Conservation (phyloP, 169 alveolate species). For the Cryptosporidium canis region DNA sequence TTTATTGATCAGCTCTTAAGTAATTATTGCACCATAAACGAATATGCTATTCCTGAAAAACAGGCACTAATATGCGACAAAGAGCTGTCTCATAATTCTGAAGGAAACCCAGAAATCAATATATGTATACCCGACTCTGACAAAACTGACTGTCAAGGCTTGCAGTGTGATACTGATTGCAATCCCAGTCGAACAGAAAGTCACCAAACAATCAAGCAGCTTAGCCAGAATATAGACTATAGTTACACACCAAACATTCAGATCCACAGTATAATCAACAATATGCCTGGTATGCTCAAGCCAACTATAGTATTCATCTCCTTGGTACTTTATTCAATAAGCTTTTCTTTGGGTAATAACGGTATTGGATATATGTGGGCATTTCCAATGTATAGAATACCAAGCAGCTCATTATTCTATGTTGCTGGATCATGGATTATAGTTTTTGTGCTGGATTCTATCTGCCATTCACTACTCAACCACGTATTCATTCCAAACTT, state of each 20-base stretch:
- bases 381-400: conserved; percentile 48
- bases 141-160: background rate
- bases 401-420: conserved; percentile 30
- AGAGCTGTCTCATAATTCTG: background rate
- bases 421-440: conserved; percentile 64
- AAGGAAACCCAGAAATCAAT: background rate
- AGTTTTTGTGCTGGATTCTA: conserved; percentile 26
- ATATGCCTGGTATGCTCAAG: conserved; percentile 48
- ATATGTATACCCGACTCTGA: background rate
- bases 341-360: conserved; percentile 16
- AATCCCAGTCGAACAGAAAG: background rate
- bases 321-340: conserved; percentile 4
- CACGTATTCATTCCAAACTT: conserved; percentile 2
- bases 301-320: conserved; percentile 33
- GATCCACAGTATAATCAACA: conserved; percentile 27
- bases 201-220: background rate
- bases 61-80: conserved; percentile 4
- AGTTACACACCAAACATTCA: background rate
- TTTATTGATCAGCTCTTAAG: conserved; percentile 38
- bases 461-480: conserved; percentile 24
- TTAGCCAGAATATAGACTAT: background rate
- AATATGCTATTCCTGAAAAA: background rate
- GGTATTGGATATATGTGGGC: conserved; percentile 73
- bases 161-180: background rate
- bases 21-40: background rate